These are phyloP conservation scores for Aspergillus pseudotamarii DNA, from an alignment of 2,329 filamentous ascomycete species.

Conservation along the genomic window DNA sequence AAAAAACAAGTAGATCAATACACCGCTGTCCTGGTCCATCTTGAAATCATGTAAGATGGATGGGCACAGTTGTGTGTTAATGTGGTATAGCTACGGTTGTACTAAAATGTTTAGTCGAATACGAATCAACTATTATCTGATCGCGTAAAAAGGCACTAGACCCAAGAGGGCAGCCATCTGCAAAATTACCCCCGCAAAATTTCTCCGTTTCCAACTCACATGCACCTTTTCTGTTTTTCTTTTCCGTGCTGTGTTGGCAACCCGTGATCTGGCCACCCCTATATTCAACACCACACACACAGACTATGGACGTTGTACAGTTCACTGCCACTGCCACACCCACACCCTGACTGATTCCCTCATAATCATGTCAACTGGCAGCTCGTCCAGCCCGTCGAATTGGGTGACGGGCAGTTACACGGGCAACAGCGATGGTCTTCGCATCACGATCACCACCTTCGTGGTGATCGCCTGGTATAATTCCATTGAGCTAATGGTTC, in stretches of 20 bases:
- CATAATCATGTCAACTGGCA: slow-evolving; percentile 25
- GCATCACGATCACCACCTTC: slow-evolving; percentile 32
- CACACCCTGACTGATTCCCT: neutral
- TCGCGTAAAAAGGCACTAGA: neutral
- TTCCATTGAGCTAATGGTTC: slow-evolving; percentile 48
- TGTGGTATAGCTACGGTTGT: neutral
- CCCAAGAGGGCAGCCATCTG: neutral
- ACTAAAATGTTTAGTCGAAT: neutral
- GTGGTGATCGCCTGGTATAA: slow-evolving; percentile 35
- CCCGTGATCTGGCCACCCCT: neutral
- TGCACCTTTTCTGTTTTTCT: neutral
- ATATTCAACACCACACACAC: neutral
- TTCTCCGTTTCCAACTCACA: neutral
- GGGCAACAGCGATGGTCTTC: slow-evolving; percentile 21
- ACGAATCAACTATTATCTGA: neutral
- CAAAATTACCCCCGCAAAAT: neutral
- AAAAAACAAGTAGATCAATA: neutral
- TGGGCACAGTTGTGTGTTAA: too few relatives aligned
- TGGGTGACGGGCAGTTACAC: slow-evolving; percentile 33
- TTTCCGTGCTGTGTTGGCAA: neutral
- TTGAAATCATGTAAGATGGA: too few relatives aligned
- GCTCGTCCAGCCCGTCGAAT: slow-evolving; percentile 29
- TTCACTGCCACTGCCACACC: neutral
- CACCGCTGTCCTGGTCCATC: neutral
- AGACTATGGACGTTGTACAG: neutral